These are phyloP conservation scores for Bipolaris gigantea DNA, from an alignment of 2,329 filamentous ascomycete genomes.

Conservation along the genomic window DNA sequence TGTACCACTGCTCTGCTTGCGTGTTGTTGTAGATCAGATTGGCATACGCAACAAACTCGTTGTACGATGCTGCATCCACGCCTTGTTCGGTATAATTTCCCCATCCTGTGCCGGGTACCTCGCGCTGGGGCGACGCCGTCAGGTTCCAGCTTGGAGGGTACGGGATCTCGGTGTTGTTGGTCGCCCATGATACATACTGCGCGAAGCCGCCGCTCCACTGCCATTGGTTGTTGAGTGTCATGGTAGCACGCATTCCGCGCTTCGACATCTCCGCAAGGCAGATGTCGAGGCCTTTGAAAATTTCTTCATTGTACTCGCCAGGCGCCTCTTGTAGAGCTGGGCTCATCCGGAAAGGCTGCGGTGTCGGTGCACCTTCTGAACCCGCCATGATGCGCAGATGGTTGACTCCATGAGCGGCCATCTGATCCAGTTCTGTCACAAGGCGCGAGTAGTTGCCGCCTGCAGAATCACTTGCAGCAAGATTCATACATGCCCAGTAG, in stretches of 20 bases:
- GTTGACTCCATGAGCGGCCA: slow-evolving; percentile 46
- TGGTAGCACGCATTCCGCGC: slow-evolving; percentile 47
- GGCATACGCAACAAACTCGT: slow-evolving; percentile 32
- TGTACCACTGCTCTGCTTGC: slow-evolving; percentile 43
- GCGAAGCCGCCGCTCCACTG: slow-evolving; percentile 47
- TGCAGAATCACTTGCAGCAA: slow-evolving; percentile 39
- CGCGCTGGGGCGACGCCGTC: slow-evolving; percentile 40
- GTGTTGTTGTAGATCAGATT: slow-evolving; percentile 44
- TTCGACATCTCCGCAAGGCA: slow-evolving; percentile 47
- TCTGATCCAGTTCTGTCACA: slow-evolving; percentile 45
- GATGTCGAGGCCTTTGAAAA: slow-evolving; percentile 44
- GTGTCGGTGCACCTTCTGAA: slow-evolving; percentile 45
- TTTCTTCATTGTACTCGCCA: slow-evolving; percentile 45
- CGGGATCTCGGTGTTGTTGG: slow-evolving; percentile 39
- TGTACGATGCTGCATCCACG: slow-evolving; percentile 39
- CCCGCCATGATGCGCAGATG: slow-evolving; percentile 47
- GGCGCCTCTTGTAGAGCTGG: slow-evolving; percentile 43
- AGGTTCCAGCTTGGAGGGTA: slow-evolving; percentile 47
- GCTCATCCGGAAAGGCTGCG: slow-evolving; percentile 46
- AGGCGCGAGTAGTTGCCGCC: slow-evolving; percentile 46
- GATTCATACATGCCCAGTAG: slow-evolving; percentile 49
- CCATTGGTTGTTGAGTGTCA: slow-evolving; percentile 47
- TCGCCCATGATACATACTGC: slow-evolving; percentile 46
- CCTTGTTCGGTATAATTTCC: slow-evolving; percentile 44
- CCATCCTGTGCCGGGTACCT: slow-evolving; percentile 42